phyloP scores from a whole-genome alignment of 1,284 basidiomycete species.

The Somion occarium region DNA sequence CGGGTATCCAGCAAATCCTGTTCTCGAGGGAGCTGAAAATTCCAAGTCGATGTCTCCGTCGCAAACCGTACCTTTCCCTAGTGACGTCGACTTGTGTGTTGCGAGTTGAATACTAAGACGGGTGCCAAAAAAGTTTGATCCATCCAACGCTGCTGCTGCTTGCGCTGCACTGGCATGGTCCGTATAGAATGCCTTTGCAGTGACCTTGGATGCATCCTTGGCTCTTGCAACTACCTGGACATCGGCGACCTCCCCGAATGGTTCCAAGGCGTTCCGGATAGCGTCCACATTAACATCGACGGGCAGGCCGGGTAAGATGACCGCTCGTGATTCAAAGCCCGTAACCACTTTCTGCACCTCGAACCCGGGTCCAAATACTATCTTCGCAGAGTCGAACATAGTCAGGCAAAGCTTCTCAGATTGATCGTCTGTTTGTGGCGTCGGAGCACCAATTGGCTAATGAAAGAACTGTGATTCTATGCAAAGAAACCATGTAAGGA shows the following conservation, averaged over 20 bases:
- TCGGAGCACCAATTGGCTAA: not conserved
- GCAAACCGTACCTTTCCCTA: slow-evolving; percentile 33
- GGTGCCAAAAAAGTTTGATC: slow-evolving; percentile 30
- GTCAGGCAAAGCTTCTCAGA: slow-evolving; percentile 14
- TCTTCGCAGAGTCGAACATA: slow-evolving; percentile 26
- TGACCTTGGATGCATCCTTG: slow-evolving; percentile 20
- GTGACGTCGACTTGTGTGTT: slow-evolving; percentile 27
- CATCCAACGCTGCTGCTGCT: slow-evolving; percentile 46
- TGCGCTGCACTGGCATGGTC: slow-evolving; percentile 41
- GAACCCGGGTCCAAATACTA: slow-evolving; percentile 36
- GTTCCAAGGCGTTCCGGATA: slow-evolving; percentile 16
- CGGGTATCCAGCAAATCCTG: slow-evolving; percentile 55
- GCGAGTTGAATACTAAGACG: slow-evolving; percentile 38
- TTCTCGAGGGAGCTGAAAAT: slow-evolving; percentile 38
- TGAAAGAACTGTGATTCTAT: not conserved
- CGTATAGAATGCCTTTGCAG: slow-evolving; percentile 40
- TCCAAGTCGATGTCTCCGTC: slow-evolving; percentile 47
- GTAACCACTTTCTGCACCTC: slow-evolving; percentile 33
- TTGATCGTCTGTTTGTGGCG: not conserved
- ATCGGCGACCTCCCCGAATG: slow-evolving; percentile 43
- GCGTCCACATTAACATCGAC: slow-evolving; percentile 6
- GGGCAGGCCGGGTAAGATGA: slow-evolving; percentile 33
- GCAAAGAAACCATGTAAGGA: not conserved
- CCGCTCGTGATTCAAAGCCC: slow-evolving; percentile 38
- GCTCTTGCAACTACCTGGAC: slow-evolving; percentile 28